Evolutionary conservation across 805 yeast species (phyloP), one percentile per base, ranked within the genome.

Genomic region (Cyberlindnera lachancei): DNA sequence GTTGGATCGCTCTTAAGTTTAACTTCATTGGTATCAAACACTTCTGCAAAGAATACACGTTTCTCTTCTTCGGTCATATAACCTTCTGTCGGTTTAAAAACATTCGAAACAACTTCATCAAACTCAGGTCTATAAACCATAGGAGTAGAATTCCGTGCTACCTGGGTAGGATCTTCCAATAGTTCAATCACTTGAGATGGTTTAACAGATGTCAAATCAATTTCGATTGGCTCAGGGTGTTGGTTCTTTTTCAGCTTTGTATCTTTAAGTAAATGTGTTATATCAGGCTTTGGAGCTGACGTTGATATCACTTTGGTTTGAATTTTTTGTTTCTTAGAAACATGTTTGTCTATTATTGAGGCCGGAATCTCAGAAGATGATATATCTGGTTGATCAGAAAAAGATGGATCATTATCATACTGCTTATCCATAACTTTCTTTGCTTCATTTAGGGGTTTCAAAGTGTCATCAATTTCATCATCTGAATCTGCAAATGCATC

Each of bases 131-230:
- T 17, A 18, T 41, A 38, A 6, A 30, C 23, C 21, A 17, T 17
- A 5, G 20, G 10, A 7, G 17, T 16, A 18, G 13, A 17, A 6
- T 23, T 20, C 18, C 20, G 25, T 23, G 26, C 6, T 13, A 28
- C 3, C 15, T 18, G 18, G 17, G 35, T 25, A 25, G 25, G 23
- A 15, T 25, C 31, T 14, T 36, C 46, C n/a, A n/a, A n/a, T 7
- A 48, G 23, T 25, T 45, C 44, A 17, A 48, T 38, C 6, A 47
- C 30, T 18, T 45, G 46, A 1, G 46, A 40, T 4, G 39, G 29
- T 12, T 35, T 28, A 2, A 43, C 17, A 3, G 33, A 32, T 7
- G 39, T 25, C 3, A 40, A 20, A 24, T 42, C 48, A 13, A 28
- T 21, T 16, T 31, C 27, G 11, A 25, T 15, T 3, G 17, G 21